Percentiles rank a stretch among this genome's conserved stretches.
Conservation (phyloP, 306 rosid species). For the Begonia loranthoides region DNA sequence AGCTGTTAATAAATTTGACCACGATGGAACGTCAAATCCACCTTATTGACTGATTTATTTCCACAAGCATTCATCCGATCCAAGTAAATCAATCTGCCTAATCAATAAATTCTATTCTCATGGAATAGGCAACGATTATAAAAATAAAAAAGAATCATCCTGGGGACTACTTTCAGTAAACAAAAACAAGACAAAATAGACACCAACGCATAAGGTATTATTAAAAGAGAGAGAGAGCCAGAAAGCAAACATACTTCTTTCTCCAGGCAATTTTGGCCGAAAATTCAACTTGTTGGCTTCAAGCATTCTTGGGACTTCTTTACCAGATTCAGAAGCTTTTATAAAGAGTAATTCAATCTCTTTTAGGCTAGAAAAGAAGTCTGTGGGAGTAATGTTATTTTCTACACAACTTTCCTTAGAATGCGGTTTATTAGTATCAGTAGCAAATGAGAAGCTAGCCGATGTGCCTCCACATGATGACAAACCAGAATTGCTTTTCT, state of each 20-base stretch:
- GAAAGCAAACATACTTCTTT: constrained; percentile 47
- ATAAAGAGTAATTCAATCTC: constrained; percentile 61
- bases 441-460: constrained; percentile 20
- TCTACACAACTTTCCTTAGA: constrained; percentile 43
- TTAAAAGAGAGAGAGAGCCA: constrained; percentile 14
- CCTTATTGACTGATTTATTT: too few species aligned
- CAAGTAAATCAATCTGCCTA: too few species aligned
- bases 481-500: constrained; percentile 34
- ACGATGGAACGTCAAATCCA: too few species aligned
- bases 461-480: constrained; percentile 34
- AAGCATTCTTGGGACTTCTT: constrained; percentile 97
- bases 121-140: too few species aligned
- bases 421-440: constrained; percentile 26
- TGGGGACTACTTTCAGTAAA: too few species aligned
- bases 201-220: too few species aligned
- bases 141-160: too few species aligned
- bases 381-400: constrained; percentile 50
- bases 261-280: constrained; percentile 54
- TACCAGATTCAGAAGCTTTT: constrained; percentile 77
- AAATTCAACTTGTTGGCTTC: constrained; percentile 92
- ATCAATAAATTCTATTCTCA: too few species aligned
- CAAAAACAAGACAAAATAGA: too few species aligned
- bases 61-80: too few species aligned
- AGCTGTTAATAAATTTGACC: too few species aligned
- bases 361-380: constrained; percentile 64